These are phyloP conservation scores for Jacaranda copaia DNA, from an alignment of 257 asterid species.

Conservation along the genomic window DNA sequence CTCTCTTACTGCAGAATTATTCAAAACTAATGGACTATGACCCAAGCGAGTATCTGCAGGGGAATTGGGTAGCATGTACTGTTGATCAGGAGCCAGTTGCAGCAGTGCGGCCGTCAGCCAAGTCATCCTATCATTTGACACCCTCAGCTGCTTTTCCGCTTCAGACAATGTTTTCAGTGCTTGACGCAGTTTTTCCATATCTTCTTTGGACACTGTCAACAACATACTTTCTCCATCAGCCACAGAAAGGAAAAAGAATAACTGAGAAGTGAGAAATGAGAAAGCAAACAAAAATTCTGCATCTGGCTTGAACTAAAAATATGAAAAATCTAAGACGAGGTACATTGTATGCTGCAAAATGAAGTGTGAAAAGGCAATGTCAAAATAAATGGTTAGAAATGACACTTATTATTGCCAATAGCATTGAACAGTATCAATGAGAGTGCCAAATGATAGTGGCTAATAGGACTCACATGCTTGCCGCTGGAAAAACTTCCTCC, in stretches of 20 bases:
- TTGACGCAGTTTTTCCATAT: constrained; percentile 91
- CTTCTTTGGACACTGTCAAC: constrained; percentile 75
- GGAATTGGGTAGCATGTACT: constrained; percentile 70
- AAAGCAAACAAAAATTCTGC: not conserved
- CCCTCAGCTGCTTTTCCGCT: constrained; percentile 97
- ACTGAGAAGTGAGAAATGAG: too few species aligned
- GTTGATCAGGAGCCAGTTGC: constrained; percentile 97
- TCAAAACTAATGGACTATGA: constrained; percentile 67
- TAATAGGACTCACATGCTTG: constrained; percentile 63
- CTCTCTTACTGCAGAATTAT: constrained; percentile 48
- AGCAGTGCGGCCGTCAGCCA: constrained; percentile 97
- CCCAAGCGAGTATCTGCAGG: constrained; percentile 68
- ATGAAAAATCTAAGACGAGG: too few species aligned
- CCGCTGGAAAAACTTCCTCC: constrained; percentile 81
- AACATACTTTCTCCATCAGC: not conserved
- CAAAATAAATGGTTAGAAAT: too few species aligned
- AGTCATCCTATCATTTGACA: constrained; percentile 81
- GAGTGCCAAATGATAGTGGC: not conserved
- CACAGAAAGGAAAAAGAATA: not conserved
- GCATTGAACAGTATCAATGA: too few species aligned
- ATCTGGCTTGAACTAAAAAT: too few species aligned
- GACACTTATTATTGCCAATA: too few species aligned
- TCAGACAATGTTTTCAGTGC: constrained; percentile 91
- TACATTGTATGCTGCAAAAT: too few species aligned
- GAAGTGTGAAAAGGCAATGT: too few species aligned